A percentile compares a stretch with the other conserved stretches of the same genome.
phyloP scores from a whole-genome alignment of 2,329 filamentous ascomycete genomes.

The Bipolaris zeicola region DNA sequence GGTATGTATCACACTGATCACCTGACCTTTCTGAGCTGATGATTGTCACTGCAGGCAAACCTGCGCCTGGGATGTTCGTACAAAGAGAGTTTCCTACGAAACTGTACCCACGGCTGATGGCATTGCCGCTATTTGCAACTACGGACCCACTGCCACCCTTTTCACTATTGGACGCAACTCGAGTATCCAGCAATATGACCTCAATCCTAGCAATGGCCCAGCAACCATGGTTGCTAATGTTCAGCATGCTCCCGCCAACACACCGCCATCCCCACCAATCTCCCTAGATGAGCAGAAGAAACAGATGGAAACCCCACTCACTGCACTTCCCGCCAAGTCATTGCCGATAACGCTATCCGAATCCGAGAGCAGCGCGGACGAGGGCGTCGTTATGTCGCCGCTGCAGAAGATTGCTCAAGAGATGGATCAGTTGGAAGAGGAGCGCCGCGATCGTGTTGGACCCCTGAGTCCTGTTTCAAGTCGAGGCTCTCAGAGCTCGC shows the following conservation, averaged over 20 bases:
- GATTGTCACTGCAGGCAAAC: constrained; percentile 66
- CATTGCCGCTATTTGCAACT: constrained; percentile 81
- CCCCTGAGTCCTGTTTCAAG: constrained; percentile 71
- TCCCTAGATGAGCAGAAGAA: constrained; percentile 74
- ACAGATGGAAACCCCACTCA: constrained; percentile 36
- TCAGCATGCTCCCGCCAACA: constrained; percentile 78
- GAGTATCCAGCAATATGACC: constrained; percentile 92
- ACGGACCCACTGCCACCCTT: constrained; percentile 86
- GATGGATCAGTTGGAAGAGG: constrained; percentile 66
- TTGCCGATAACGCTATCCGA: constrained; percentile 48
- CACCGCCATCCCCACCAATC: constrained; percentile 82
- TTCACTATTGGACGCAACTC: constrained; percentile 90
- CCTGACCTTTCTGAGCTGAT: constrained; percentile 26
- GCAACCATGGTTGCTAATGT: constrained; percentile 82
- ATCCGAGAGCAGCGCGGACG: constrained; percentile 73
- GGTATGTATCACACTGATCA: constrained; percentile 63
- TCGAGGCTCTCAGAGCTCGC: constrained; percentile 65
- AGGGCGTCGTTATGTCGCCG: constrained; percentile 66
- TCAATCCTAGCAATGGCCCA: constrained; percentile 69
- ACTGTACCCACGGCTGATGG: constrained; percentile 82
- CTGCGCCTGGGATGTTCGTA: constrained; percentile 94
- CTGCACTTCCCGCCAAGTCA: constrained; percentile 35
- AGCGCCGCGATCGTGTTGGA: constrained; percentile 66
- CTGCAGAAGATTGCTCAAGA: constrained; percentile 76
- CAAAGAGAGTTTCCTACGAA: constrained; percentile 94